Base-by-base conservation (phyloP, 2,329 filamentous ascomycete genomes). In the Colletotrichum sp. region DNA sequence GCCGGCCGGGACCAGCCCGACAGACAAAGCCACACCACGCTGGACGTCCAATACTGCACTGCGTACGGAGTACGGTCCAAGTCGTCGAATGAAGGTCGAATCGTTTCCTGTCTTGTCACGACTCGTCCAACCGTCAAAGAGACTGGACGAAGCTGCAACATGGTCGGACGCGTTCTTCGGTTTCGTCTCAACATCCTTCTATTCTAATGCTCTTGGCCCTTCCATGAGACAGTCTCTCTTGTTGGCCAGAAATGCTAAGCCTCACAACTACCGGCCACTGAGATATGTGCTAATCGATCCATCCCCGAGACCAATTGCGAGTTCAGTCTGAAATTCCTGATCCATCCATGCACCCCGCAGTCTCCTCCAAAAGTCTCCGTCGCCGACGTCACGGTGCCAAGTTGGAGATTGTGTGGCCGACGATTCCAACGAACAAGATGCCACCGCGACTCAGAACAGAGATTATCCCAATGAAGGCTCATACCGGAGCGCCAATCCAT, bases 61-160 rank as follows among this genome's bases (percentile, higher is more conserved):
- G 36, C 38, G 38, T 43, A 43, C 18, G 38, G 36, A 18, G 38
- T 43, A 43, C 18, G 38, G 38, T 43, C 38, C 38, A 48, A n/a
- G 38, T 48, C 38, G 18, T 48, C 38, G 38, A 48, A n/a, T 48
- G 38, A 5, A 38, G 15, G 18, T 57, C 32, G 55, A 73, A 64
- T 67, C 64, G 63, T 68, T 75, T 57, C 28, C 69, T 64, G 69
- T 68, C 74, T 60, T 34, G 64, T 68, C 58, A 32, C 48, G 58
- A 61, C 26, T 67, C 74, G 30, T 75, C 71, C 65, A 38, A 60
- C 34, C 34, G 60, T 71, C 34, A 43, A 57, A 32, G 34, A 67
- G 65, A 74, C 64, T 65, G 58, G 74, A 74, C 71, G 74, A 76
- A 76, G 64, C 63, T 74, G 74, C 74, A 66, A 74, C 74, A 76